These are phyloP conservation scores for Cyberlindnera sargentensis DNA, from an alignment of 805 yeast genomes.

Conservation along the genomic window DNA sequence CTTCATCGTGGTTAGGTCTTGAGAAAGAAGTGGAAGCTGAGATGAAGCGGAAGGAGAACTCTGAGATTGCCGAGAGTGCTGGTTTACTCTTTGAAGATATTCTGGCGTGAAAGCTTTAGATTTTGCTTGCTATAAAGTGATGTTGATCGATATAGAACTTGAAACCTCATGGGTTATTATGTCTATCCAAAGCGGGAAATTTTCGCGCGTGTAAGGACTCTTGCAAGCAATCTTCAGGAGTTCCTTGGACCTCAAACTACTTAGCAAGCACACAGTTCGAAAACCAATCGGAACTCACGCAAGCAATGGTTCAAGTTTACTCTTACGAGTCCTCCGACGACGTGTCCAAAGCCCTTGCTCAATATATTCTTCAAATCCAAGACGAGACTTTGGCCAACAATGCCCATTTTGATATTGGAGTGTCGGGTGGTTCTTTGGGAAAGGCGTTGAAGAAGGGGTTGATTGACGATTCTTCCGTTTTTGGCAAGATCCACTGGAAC, in stretches of 20 bases:
- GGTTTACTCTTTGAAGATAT: background rate
- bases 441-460: constrained; percentile 59
- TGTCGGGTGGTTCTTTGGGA: constrained; percentile 89
- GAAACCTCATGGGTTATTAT: no score
- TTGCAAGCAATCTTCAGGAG: no score
- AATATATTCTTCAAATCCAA: constrained; percentile 54
- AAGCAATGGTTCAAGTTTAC: constrained; percentile 28
- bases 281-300: background rate
- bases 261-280: background rate
- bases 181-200: no score
- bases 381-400: constrained; percentile 43
- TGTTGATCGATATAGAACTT: no score
- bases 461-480: constrained; percentile 44
- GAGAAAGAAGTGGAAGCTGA: constrained; percentile 34
- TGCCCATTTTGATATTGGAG: constrained; percentile 60
- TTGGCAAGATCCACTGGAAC: constrained; percentile 49
- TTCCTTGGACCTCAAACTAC: background rate
- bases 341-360: constrained; percentile 63
- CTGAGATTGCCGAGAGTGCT: background rate
- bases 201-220: no score
- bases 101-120: background rate
- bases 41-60: background rate
- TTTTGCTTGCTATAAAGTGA: no score
- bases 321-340: constrained; percentile 44
- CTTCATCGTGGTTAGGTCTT: constrained; percentile 49